These are phyloP conservation scores for Aspergillus sergii DNA, from an alignment of 2,329 filamentous ascomycete species.

Conservation along the genomic window DNA sequence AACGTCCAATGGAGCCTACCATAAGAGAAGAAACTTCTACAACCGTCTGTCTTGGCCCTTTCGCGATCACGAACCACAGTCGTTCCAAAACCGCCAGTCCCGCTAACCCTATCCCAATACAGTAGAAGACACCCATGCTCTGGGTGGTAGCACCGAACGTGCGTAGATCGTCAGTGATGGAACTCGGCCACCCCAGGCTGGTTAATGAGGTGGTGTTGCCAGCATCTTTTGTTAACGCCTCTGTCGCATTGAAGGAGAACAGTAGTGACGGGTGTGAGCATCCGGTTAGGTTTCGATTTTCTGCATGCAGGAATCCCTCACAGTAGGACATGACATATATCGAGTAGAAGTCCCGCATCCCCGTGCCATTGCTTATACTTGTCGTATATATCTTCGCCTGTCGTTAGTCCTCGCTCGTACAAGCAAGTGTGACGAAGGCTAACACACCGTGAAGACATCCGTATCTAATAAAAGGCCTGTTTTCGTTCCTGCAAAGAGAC, in stretches of 20 bases:
- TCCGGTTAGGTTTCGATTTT: conserved; percentile 53
- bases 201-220: conserved; percentile 52
- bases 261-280: conserved; percentile 58
- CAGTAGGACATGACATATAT: conserved; percentile 65
- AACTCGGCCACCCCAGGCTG: conserved; percentile 59
- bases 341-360: conserved; percentile 64
- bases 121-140: conserved; percentile 62
- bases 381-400: conserved; percentile 42
- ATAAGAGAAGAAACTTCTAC: conserved; percentile 54
- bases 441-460: conserved; percentile 57
- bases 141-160: conserved; percentile 53
- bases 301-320: conserved; percentile 45
- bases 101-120: conserved; percentile 57
- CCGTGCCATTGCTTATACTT: conserved; percentile 49
- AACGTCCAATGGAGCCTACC: conserved; percentile 26
- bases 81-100: conserved; percentile 54
- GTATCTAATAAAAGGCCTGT: conserved; percentile 59
- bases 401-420: conserved; percentile 18
- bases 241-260: conserved; percentile 60
- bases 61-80: conserved; percentile 47
- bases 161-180: conserved; percentile 57
- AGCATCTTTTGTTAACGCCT: conserved; percentile 54
- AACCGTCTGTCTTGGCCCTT: conserved; percentile 50
- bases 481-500: conserved; percentile 63
- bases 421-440: conserved; percentile 8